Evolutionary conservation across 2,329 filamentous ascomycete species (phyloP).

Genomic region (Rhinocladiella mackenziei): DNA sequence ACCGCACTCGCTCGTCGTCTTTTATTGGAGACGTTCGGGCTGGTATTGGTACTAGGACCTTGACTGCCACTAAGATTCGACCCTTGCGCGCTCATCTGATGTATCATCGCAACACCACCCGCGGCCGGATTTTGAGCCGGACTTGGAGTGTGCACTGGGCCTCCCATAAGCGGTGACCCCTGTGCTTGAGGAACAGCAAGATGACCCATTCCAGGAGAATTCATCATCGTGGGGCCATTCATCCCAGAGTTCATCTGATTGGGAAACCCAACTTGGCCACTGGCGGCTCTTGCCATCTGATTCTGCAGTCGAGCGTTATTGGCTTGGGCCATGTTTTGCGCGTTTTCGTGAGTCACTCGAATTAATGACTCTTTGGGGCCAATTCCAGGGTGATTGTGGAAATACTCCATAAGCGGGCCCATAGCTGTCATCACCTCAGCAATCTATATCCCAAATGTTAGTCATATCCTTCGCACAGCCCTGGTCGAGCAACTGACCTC

Average conservation of each 20-base stretch:
- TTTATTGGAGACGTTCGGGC: slow-evolving; percentile 57
- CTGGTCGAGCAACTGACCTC: slow-evolving; percentile 48
- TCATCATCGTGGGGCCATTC: slow-evolving; percentile 50
- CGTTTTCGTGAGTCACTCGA: slow-evolving; percentile 45
- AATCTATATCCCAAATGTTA: slow-evolving; percentile 45
- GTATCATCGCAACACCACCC: slow-evolving; percentile 51
- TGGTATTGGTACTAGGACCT: slow-evolving; percentile 58
- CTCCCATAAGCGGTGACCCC: slow-evolving; percentile 51
- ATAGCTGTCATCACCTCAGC: slow-evolving; percentile 64
- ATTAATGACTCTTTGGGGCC: slow-evolving; percentile 54
- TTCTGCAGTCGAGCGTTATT: slow-evolving; percentile 23
- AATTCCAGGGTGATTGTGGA: slow-evolving; percentile 50
- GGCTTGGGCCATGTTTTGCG: slow-evolving; percentile 31
- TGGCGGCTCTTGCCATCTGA: slow-evolving; percentile 26
- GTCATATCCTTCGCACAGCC: slow-evolving; percentile 5
- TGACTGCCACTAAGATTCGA: slow-evolving; percentile 49
- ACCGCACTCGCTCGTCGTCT: slow-evolving; percentile 56
- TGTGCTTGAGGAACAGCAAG: slow-evolving; percentile 47
- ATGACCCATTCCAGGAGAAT: slow-evolving; percentile 56
- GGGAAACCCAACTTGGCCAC: slow-evolving; percentile 30
- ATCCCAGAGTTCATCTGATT: slow-evolving; percentile 41
- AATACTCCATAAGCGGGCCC: slow-evolving; percentile 57
- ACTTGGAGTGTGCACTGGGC: slow-evolving; percentile 46
- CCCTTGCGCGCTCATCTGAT: slow-evolving; percentile 55
- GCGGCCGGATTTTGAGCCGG: slow-evolving; percentile 45